Base-by-base conservation (phyloP, 768 basidiomycete species). In the Collybiopsis luxurians region DNA sequence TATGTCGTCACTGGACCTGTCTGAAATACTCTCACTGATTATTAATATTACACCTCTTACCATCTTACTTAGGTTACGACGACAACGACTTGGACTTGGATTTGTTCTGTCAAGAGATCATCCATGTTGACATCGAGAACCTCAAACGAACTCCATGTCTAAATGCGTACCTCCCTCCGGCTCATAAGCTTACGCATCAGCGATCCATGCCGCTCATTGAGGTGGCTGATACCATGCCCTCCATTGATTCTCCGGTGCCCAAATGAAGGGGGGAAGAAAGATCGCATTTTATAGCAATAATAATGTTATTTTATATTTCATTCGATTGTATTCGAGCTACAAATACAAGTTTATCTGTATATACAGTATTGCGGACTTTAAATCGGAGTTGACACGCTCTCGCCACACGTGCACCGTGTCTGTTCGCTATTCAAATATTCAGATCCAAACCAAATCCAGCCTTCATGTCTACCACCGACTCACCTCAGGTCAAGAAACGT, bases 401-500 rank as follows among this genome's bases (percentile, higher is more conserved):
- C 66, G 36, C 56, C 60, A 26, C 31, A 17, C 63, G 67, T n/a
- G n/a, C n/a, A n/a, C n/a, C n/a, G n/a, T n/a, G n/a, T n/a, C n/a
- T n/a, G n/a, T n/a, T n/a, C 75, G 66, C 72, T 46, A 57, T 26
- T 64, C n/a, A 55, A 48, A 2, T 39, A 52, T 50, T 53, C 60
- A 63, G 63, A 60, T 53, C 61, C 64, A 57, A 60, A 53, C 48
- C n/a, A n/a, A n/a, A n/a, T n/a, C n/a, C n/a, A n/a, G n/a, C n/a
- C 12, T 45, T 39, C 43, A 57, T 63, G 51, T 54, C 49, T 40
- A 24, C 53, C 46, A 51, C 72, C 46, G 64, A 73, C 45, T 64
- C 66, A 51, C 73, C 73, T 34, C 74, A 74, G 53, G 48, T 64
- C 13, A 90, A 89, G 67, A 88, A 82, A 64, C 79, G 85, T 66